Evolutionary conservation across 2,329 filamentous ascomycete species (phyloP), one percentile per base, ranked within the genome.

Genomic region (Calonectria pseudoreteaudii): DNA sequence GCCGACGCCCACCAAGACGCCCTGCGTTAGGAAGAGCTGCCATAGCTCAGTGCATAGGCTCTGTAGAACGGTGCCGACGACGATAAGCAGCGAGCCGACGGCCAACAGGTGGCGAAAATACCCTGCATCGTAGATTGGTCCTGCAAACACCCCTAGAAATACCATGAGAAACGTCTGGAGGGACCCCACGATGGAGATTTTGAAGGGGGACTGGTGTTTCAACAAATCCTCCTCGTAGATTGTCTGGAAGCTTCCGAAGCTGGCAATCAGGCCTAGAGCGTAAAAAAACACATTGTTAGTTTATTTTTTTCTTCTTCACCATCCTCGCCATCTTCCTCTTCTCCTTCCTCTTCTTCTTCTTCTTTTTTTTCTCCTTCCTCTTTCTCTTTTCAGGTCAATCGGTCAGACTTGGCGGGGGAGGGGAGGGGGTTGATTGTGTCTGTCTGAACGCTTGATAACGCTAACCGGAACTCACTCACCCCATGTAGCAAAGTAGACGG

Each of bases 11-110:
- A 91, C 90, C 6, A 96, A 84, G 1, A 97, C 81, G 2, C 94
- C 94, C 77, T 95, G 95, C 5, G 90, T 89, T 20, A 97, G 86
- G 83, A 97, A 90, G 80, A 96, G 96, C 62, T 97, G 94, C 92
- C 93, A 96, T 80, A 94, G 94, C 77, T 90, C 47, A 3, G 58
- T 65, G 11, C 77, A 66, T 2, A 80, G 44, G 18, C 78, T 80
- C 9, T 80, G 78, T 0, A 80, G 44, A 0, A 79, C 56, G 0
- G 73, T 78, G 0, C 78, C 78, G 7, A 75, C 23, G 6, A 80
- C 71, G 1, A 80, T 74, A 0, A 80, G 72, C 14, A 60, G 26
- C 1, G 78, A 80, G 0, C 78, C 78, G 0, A 31, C 11, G 0
- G 41, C 66, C 0, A 80, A 56, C 1, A 80, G 49, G 14, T 78